Evolutionary conservation across 768 basidiomycete genomes (phyloP), one percentile per base, ranked within the genome.

Genomic region (Mycena amicta): DNA sequence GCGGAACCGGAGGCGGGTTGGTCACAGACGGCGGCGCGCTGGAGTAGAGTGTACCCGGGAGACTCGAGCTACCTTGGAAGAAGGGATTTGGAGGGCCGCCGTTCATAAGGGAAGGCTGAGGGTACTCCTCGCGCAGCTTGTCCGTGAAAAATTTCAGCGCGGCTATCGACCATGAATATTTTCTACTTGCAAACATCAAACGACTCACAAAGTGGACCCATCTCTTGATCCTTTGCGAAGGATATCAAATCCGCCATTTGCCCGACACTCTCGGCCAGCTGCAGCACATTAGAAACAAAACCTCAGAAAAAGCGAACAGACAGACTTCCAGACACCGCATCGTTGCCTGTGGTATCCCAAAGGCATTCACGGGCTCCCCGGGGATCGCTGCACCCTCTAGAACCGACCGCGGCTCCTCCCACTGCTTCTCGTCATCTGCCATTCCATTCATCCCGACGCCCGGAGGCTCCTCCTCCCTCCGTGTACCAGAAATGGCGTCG

Each of bases 321-420:
- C 80, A 55, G 56, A 89, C 88, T 81, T 93, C 92, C 31, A 93
- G 75, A 80, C 90, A 92, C 53, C 92, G 80, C 92, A 93, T 93
- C 18, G 92, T 92, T 2, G 90, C 90, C 68, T 93, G 90, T 5
- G 92, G 90, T 53, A 93, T 91, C 4, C 92, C 92, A 73, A 93
- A 93, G 22, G 89, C 89, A 67, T 93, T 93, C 52, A 93, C 89
- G 8, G 92, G 92, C 66, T 92, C 91, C 4, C 85, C 83, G 13
- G 92, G 92, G 63, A 92, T 83, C n/a, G 77, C 77, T 29, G 83
- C 88, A 31, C 75, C 76, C 18, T 85, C 84, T 47, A 90, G 83
- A 50, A 80, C 64, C 40, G 85, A 73, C 55, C 85, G 72, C 5
- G 85, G 86, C 62, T 91, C 90, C 40, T 89, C 89, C 80, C 84